Evolutionary conservation across 1,139 yeast genomes (phyloP).

Genomic region (Pichia sp.): DNA sequence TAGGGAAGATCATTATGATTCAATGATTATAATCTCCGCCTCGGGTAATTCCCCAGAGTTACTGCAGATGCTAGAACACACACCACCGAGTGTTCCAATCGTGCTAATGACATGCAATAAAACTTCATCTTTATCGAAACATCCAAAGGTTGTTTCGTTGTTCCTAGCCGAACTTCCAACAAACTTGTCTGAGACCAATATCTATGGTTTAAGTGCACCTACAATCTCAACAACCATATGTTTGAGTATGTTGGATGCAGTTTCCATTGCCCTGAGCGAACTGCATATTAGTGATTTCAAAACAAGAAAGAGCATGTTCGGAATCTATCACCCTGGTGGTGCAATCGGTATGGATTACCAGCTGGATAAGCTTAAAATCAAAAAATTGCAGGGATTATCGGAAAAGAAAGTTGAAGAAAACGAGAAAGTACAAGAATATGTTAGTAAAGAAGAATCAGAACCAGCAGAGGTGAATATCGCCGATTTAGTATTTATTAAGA

Average conservation of each 20-base stretch:
- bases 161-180: conserved; percentile 59
- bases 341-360: conserved; percentile 61
- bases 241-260: conserved; percentile 71
- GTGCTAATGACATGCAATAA: conserved; percentile 59
- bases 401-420: not conserved
- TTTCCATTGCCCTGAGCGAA: conserved; percentile 66
- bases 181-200: conserved; percentile 48
- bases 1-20: conserved; percentile 48
- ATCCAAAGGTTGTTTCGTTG: conserved; percentile 43
- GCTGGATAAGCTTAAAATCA: conserved; percentile 3
- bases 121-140: conserved; percentile 40
- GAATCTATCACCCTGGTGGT: conserved; percentile 83
- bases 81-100: conserved; percentile 47
- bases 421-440: not conserved
- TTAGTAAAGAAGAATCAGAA: not conserved
- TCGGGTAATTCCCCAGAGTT: conserved; percentile 85
- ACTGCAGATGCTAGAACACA: conserved; percentile 50
- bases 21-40: conserved; percentile 63
- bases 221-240: conserved; percentile 78
- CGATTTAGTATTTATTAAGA: conserved; percentile 18
- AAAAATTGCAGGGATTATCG: not conserved
- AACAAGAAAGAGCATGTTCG: conserved; percentile 51
- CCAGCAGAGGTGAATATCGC: conserved; percentile 12
- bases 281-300: conserved; percentile 51
- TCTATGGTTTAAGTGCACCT: conserved; percentile 87